Evolutionary conservation across 2,329 filamentous ascomycete genomes (phyloP).

Genomic region (Leptosphaerulina australis): DNA sequence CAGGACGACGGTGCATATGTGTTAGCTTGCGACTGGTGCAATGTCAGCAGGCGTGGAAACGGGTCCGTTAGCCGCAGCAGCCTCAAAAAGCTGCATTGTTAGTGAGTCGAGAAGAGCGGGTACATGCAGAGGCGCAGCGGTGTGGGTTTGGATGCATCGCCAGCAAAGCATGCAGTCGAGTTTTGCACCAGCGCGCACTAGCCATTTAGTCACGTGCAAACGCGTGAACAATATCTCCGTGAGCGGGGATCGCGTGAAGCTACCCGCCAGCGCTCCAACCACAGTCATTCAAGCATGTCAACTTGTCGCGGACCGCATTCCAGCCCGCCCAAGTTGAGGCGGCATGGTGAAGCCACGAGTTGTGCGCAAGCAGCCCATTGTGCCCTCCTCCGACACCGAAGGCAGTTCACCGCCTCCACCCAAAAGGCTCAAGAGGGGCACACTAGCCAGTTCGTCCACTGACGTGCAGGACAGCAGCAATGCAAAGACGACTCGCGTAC

Average conservation of each 20-base stretch:
- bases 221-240: conserved; percentile 1
- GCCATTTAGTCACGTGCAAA: conserved; percentile 4
- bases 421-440: conserved; percentile 38
- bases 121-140: conserved; percentile 12
- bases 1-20: conserved; percentile 33
- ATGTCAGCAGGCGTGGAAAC: conserved; percentile 21
- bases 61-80: conserved; percentile 30
- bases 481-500: conserved; percentile 23
- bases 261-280: conserved; percentile 13
- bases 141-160: conserved; percentile 10
- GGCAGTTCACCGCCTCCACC: conserved; percentile 40
- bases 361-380: conserved; percentile 45
- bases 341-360: conserved; percentile 50
- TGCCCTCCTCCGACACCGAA: conserved; percentile 47
- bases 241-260: conserved; percentile 16
- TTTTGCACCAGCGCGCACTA: background rate
- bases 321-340: conserved; percentile 34
- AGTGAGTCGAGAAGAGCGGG: conserved; percentile 20
- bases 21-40: conserved; percentile 44
- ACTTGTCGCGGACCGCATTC: conserved; percentile 21
- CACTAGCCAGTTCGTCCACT: conserved; percentile 30
- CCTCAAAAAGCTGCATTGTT: conserved; percentile 24
- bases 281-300: conserved; percentile 39
- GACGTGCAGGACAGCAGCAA: conserved; percentile 25
- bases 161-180: conserved; percentile 11